Conservation (phyloP, 148 eudicot genomes). For the Suaeda aralocaspica region DNA sequence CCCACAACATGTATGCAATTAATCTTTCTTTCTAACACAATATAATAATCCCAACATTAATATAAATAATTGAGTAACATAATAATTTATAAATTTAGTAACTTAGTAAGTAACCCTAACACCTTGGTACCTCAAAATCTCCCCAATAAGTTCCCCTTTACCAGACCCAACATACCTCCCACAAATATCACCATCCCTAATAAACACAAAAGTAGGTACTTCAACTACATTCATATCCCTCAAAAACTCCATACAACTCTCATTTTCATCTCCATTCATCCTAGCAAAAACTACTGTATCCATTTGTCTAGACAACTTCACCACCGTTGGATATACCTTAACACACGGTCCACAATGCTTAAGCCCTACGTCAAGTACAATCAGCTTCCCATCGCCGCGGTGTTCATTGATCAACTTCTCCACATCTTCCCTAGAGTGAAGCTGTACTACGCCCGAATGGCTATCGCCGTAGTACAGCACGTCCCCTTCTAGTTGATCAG, state of each 20-base stretch:
- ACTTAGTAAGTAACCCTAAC: slow-evolving; percentile 69
- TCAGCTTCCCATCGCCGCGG: slow-evolving; percentile 44
- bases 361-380: slow-evolving; percentile 84
- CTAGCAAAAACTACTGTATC: slow-evolving; percentile 77
- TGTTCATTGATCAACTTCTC: slow-evolving; percentile 53
- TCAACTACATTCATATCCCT: slow-evolving; percentile 80
- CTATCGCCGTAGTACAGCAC: slow-evolving; percentile 85
- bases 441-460: slow-evolving; percentile 72
- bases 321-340: slow-evolving; percentile 91
- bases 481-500: slow-evolving; percentile 66
- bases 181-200: slow-evolving; percentile 72
- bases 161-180: slow-evolving; percentile 97
- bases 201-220: slow-evolving; percentile 92
- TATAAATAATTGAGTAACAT: too few species aligned
- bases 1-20: too few species aligned
- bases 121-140: slow-evolving; percentile 88
- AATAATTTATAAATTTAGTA: not conserved
- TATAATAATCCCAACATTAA: too few species aligned
- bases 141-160: slow-evolving; percentile 85
- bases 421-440: slow-evolving; percentile 73
- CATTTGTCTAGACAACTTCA: slow-evolving; percentile 85
- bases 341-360: slow-evolving; percentile 98
- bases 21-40: too few species aligned
- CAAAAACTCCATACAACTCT: slow-evolving; percentile 84
- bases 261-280: slow-evolving; percentile 97